Evolutionary conservation across 2,329 filamentous ascomycete species (phyloP), one percentile per base, ranked within the genome.

Genomic region (Cryphonectria parasitica): DNA sequence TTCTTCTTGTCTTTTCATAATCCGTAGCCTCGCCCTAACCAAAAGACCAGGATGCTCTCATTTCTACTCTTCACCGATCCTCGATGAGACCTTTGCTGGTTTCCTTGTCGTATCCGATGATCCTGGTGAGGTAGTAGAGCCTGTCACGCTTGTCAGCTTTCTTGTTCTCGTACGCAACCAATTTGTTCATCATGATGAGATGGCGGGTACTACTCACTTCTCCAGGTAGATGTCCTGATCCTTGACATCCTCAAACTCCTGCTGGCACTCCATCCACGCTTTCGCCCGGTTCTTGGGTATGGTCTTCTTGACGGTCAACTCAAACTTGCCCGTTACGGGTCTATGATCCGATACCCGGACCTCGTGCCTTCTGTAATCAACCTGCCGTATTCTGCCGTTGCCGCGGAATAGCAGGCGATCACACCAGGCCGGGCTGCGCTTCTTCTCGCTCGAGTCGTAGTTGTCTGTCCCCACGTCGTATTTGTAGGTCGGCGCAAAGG

Each of bases 401-500:
- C 94, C 94, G 31, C 95, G 88, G 78, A 94, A 97, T n/a, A 99
- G 83, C 52, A 99, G 83, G 49, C 96, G 89, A 83, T 99, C 96
- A 79, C 96, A 99, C 96, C 96, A 99, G 0, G 96, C 96, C 0
- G 96, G 96, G 31, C 93, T 92, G 65, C 96, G 89, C 80, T 93
- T 93, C 85, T 99, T 99, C 80, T 99, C 96, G 76, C 92, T 95
- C 0, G 92, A 92, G 79, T 99, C 96, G 80, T 98, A 99, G 8
- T 89, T 92, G 78, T 98, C 95, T 0, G 94, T 97, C 22, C 95
- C 95, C 0, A 98, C 94, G 76, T 99, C 96, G 79, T 99, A 99
- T 80, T 99, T 99, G 85, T 99, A 99, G 0, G 96, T 99, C 0
- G 96, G 96, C 10, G 94, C 91, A 79, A 99, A 99, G 0, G 90